Evolutionary conservation across 306 rosid genomes (phyloP).

Genomic region (Abrus pulchellus): DNA sequence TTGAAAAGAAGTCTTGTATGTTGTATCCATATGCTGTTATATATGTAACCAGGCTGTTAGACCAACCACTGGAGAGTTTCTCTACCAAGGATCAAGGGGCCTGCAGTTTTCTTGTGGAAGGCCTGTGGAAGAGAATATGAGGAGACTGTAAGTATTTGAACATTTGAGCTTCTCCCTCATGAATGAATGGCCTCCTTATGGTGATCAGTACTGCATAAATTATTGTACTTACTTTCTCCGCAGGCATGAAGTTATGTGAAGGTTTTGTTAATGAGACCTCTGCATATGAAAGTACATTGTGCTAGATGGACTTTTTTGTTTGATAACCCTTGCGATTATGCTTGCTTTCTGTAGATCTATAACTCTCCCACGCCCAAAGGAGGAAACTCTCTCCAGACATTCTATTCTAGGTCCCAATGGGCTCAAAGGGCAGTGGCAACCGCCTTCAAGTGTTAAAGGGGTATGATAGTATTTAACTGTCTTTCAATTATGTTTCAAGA

Average conservation of each 20-base stretch:
- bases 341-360: conserved; percentile 63
- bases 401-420: conserved; percentile 85
- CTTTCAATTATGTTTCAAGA: conserved; percentile 41
- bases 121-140: conserved; percentile 59
- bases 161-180: conserved; percentile 22
- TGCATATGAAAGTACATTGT: conserved; percentile 41
- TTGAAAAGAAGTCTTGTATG: conserved; percentile 31
- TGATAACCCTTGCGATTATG: conserved; percentile 29
- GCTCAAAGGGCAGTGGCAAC: conserved; percentile 76
- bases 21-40: conserved; percentile 39
- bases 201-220: conserved; percentile 21
- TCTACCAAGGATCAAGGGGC: conserved; percentile 54
- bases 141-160: conserved; percentile 60
- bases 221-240: conserved; percentile 20
- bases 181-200: conserved; percentile 14
- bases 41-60: conserved; percentile 61
- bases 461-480: conserved; percentile 55
- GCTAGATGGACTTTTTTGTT: conserved; percentile 17
- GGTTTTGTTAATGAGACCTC: background rate
- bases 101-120: conserved; percentile 59
- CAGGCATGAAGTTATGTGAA: background rate
- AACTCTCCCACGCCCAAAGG: conserved; percentile 67
- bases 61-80: conserved; percentile 53
- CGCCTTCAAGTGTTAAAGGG: conserved; percentile 70
- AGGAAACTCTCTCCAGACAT: conserved; percentile 85